phyloP scores from a whole-genome alignment of 1,139 yeast genomes.

The Zygosaccharomyces pseudobailii region DNA sequence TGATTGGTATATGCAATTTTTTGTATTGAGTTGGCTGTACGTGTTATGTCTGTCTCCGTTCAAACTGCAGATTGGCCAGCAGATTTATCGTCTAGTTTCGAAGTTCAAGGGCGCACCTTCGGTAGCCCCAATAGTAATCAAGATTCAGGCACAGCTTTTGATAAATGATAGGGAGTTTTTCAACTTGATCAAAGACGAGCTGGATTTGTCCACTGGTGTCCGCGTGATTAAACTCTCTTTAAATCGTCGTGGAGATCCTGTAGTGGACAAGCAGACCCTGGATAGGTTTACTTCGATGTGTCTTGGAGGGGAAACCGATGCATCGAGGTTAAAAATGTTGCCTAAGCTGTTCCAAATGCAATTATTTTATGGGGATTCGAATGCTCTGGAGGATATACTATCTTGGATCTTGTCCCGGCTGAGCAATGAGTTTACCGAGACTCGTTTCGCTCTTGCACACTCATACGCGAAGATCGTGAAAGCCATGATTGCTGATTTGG shows the following conservation, averaged over 20 bases:
- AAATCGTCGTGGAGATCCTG: conserved; percentile 35
- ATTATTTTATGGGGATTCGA: conserved; percentile 26
- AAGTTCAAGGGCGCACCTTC: conserved; percentile 43
- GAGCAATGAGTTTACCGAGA: conserved; percentile 30
- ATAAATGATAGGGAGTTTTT: conserved; percentile 25
- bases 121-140: conserved; percentile 36
- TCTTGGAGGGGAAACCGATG: conserved; percentile 1
- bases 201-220: conserved; percentile 18
- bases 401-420: conserved; percentile 42
- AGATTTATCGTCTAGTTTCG: conserved; percentile 38
- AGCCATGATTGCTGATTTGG: conserved; percentile 14
- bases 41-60: conserved; percentile 71
- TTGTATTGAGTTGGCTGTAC: conserved; percentile 69
- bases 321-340: conserved; percentile 19
- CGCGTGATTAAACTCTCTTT: conserved; percentile 10
- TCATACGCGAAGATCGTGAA: conserved; percentile 31
- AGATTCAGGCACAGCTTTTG: conserved; percentile 31
- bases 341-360: conserved; percentile 29
- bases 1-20: conserved; percentile 54
- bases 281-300: conserved; percentile 6
- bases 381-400: conserved; percentile 41
- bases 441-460: conserved; percentile 33
- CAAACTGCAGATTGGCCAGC: conserved; percentile 42
- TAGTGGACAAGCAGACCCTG: conserved; percentile 6
- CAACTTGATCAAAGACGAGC: neutral